phyloP scores from a whole-genome alignment of 768 basidiomycete species.

The Kwoniella mangroviensis region DNA sequence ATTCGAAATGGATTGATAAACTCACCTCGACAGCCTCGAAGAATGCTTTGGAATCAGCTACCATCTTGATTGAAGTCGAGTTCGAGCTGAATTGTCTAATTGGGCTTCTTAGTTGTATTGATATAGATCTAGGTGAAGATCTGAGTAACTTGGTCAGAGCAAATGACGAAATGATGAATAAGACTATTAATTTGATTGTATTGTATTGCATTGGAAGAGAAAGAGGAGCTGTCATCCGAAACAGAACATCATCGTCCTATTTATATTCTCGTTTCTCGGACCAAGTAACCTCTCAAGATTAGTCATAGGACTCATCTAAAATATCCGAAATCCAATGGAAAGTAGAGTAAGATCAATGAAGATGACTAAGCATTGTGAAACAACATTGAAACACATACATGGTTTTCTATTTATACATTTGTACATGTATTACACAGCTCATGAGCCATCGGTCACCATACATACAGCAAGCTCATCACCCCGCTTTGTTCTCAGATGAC shows the following conservation, averaged over 20 bases:
- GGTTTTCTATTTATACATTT: neutral
- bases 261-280: neutral
- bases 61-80: constrained; percentile 6
- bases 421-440: neutral
- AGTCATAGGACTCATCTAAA: too few relatives aligned
- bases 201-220: neutral
- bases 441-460: neutral
- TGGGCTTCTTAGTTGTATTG: neutral
- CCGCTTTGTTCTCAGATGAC: too few relatives aligned
- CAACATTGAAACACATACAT: too few relatives aligned
- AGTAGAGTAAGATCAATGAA: too few relatives aligned
- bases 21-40: constrained; percentile 51
- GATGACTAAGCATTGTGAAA: too few relatives aligned
- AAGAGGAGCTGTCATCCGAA: neutral
- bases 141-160: constrained; percentile 1
- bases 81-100: neutral
- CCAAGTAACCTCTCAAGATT: neutral
- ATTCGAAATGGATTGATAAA: neutral
- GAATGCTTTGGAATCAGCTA: constrained; percentile 39
- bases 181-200: neutral
- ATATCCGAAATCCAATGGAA: too few relatives aligned
- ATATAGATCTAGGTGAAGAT: neutral
- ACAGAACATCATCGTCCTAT: neutral
- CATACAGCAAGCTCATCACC: too few relatives aligned
- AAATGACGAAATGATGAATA: neutral